Evolutionary conservation across 495 filamentous ascomycete genomes (phyloP).

Genomic region (Tuber brumale): DNA sequence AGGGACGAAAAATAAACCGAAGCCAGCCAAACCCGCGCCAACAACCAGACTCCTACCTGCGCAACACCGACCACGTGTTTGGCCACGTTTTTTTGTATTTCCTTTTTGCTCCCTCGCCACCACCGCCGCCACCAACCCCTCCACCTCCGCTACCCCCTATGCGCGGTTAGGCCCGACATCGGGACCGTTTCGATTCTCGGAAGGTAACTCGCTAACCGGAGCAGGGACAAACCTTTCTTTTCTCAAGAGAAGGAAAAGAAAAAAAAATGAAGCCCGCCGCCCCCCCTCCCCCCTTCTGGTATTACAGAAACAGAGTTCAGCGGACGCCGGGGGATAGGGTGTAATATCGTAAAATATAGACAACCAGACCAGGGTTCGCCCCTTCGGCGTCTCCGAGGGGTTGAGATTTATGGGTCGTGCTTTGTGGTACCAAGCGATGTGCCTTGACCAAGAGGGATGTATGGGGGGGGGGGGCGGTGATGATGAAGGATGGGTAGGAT

Average conservation of each 20-base stretch:
- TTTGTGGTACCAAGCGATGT: neutral
- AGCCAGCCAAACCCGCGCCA: neutral
- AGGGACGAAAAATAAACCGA: neutral
- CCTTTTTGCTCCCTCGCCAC: neutral
- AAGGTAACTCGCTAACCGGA: slow-evolving; percentile 39
- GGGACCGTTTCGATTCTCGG: slow-evolving; percentile 36
- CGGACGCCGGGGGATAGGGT: neutral
- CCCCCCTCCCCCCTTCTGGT: neutral
- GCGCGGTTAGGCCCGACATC: slow-evolving; percentile 32
- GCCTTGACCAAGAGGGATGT: neutral
- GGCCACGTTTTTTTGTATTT: slow-evolving; percentile 27
- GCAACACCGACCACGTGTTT: slow-evolving; percentile 3
- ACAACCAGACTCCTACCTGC: neutral
- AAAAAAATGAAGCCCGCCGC: neutral
- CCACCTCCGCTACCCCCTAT: neutral
- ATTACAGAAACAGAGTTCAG: neutral
- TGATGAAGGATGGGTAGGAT: neutral
- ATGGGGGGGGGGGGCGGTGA: neutral
- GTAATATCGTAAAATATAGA: neutral
- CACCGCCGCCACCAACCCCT: neutral
- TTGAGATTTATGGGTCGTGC: neutral
- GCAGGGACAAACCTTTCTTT: neutral
- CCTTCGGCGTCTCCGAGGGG: slow-evolving; percentile 4
- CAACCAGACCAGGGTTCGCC: neutral
- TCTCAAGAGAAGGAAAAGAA: neutral